Base-by-base conservation (phyloP, 2,329 filamentous ascomycete species). In the Penicillium griseofulvum region DNA sequence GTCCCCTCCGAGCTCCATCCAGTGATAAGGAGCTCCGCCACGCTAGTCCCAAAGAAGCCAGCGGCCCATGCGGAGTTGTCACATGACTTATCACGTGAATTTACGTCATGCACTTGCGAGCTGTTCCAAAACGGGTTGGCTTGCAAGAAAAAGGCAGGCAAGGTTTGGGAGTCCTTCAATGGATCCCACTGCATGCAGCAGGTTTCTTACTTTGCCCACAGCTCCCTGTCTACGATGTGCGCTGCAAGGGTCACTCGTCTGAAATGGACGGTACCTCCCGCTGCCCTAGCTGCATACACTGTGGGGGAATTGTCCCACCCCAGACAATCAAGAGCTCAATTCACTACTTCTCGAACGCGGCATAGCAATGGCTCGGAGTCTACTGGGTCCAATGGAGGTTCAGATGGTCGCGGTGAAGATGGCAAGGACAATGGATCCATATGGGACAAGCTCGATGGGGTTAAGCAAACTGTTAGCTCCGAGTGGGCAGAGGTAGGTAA, bases 401-500 rank as follows among this genome's bases (percentile, higher is more conserved):
- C 55, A 24, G 46, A 49, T 34, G 33, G 51, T 16, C 58, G 55
- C 46, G 55, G 37, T 8, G 33, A 51, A 52, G 60, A 46, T 9
- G 6, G n/a, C 12, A 41, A 67, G 24, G 67, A 72, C 10, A 64
- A 70, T 41, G 67, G 65, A 7, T 74, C 74, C 17, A 68, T 78
- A 12, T 80, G 78, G 78, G 64, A 71, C 3, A 77, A 74, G 55
- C 71, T 80, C 26, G 69, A 73, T 28, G 69, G 64, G 42, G 69
- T 74, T 17, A 73, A 72, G 54, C 68, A 76, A 29, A 73, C 74
- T 1, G 70, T 79, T 41, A 67, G 71, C 28, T 68, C 70, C 1
- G 72, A 78, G 28, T 78, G 76, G 75, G 64, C 74, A 29, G 71
- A 74, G 12, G 60, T 83, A 43, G 79, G 80, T 47, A 80, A 75